Percentiles rank a stretch among this genome's conserved stretches.
Conservation (phyloP, 176 grass and related monocot genomes). For the Hordeum marinum region DNA sequence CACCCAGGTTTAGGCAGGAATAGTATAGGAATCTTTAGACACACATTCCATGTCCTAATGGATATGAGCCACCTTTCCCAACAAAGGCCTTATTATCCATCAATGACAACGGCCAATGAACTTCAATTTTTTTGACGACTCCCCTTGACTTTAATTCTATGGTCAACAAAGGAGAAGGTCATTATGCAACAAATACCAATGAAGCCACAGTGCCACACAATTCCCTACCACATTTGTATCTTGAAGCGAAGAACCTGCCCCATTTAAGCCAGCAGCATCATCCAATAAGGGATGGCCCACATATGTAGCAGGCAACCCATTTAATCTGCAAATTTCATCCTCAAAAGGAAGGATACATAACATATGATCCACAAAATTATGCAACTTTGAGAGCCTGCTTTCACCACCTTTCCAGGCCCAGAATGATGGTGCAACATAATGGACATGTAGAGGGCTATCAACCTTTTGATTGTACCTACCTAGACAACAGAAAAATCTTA, state of each 20-base stretch:
- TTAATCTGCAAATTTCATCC: constrained; percentile 70
- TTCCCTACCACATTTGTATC: constrained; percentile 8
- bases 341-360: constrained; percentile 98
- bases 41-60: not conserved
- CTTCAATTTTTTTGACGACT: not conserved
- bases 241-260: constrained; percentile 3
- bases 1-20: not conserved
- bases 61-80: not conserved
- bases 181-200: constrained; percentile 6
- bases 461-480: constrained; percentile 36
- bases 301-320: constrained; percentile 84
- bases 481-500: constrained; percentile 38
- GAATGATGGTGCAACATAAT: constrained; percentile 96
- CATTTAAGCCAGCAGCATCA: constrained; percentile 58
- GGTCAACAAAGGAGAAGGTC: not conserved
- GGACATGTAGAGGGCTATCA: constrained; percentile 57
- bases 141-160: not conserved
- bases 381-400: constrained; percentile 58
- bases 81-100: not conserved
- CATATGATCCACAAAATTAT: constrained; percentile 74
- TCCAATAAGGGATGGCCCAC: constrained; percentile 88
- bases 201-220: not conserved
- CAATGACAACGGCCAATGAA: not conserved
- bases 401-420: constrained; percentile 98
- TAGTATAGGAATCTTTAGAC: not conserved